A percentile compares a stretch with the other conserved stretches of the same genome.
phyloP scores from a whole-genome alignment of 345 rosid genomes.

The Draba incana region DNA sequence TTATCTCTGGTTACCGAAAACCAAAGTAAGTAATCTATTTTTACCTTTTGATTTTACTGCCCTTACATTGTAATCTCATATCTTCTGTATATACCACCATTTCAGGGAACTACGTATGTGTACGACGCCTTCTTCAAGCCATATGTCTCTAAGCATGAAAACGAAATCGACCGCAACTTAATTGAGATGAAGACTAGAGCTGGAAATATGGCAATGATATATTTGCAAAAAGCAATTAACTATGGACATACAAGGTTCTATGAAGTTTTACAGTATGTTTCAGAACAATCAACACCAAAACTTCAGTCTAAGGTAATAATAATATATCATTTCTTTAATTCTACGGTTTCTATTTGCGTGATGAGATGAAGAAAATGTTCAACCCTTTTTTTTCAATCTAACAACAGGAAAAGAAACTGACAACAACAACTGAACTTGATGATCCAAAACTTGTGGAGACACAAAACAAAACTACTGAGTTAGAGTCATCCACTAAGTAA shows the following conservation, averaged over 20 bases:
- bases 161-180: constrained; percentile 58
- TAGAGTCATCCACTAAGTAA: constrained; percentile 50
- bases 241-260: constrained; percentile 56
- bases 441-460: constrained; percentile 45
- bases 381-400: no score
- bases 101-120: constrained; percentile 61
- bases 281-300: constrained; percentile 50
- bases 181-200: constrained; percentile 54
- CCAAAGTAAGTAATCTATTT: constrained; percentile 53
- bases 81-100: constrained; percentile 1
- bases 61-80: not conserved
- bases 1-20: constrained; percentile 75
- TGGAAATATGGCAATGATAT: constrained; percentile 45
- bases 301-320: constrained; percentile 51
- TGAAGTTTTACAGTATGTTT: constrained; percentile 50
- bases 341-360: not conserved
- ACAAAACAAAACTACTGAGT: constrained; percentile 39
- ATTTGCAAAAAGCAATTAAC: constrained; percentile 53
- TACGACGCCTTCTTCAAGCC: constrained; percentile 59
- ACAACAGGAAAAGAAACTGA: constrained; percentile 37
- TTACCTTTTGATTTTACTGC: not conserved
- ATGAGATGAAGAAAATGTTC: no score
- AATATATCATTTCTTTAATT: not conserved
- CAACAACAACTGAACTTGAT: constrained; percentile 27
- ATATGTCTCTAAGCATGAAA: constrained; percentile 56